Evolutionary conservation across 2,329 filamentous ascomycete genomes (phyloP).

Genomic region (Pseudopyrenochaeta lycopersici): DNA sequence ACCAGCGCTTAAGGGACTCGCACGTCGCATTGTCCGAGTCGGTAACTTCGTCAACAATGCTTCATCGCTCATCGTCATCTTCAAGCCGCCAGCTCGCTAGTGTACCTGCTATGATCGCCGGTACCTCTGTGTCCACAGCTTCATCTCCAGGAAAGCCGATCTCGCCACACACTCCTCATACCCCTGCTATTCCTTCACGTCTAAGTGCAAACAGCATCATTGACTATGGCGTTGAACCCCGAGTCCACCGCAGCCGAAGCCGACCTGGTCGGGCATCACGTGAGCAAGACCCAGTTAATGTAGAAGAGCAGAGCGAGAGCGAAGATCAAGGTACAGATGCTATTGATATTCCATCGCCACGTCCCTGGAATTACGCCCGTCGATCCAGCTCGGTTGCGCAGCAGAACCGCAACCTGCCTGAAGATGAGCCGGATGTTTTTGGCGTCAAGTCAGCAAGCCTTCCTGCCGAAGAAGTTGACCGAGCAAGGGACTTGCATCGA

Average conservation of each 20-base stretch:
- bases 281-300: constrained; percentile 35
- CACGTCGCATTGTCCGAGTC: constrained; percentile 91
- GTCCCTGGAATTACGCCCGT: constrained; percentile 59
- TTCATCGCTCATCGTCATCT: constrained; percentile 83
- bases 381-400: constrained; percentile 76
- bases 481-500: constrained; percentile 47
- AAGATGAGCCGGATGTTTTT: constrained; percentile 67
- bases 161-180: constrained; percentile 90
- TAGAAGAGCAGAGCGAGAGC: constrained; percentile 37
- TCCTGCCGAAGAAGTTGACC: constrained; percentile 66
- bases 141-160: constrained; percentile 89
- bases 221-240: constrained; percentile 63
- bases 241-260: constrained; percentile 43
- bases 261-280: constrained; percentile 43
- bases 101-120: constrained; percentile 67
- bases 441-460: constrained; percentile 73
- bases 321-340: constrained; percentile 65
- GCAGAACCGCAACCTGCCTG: constrained; percentile 70
- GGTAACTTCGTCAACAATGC: constrained; percentile 86
- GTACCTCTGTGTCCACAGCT: constrained; percentile 80
- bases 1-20: constrained; percentile 87
- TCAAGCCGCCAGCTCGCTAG: constrained; percentile 76
- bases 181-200: constrained; percentile 91
- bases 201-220: constrained; percentile 89
- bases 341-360: constrained; percentile 79